Conservation (phyloP, 2,329 filamentous ascomycete genomes). For the Xylaria sp. region DNA sequence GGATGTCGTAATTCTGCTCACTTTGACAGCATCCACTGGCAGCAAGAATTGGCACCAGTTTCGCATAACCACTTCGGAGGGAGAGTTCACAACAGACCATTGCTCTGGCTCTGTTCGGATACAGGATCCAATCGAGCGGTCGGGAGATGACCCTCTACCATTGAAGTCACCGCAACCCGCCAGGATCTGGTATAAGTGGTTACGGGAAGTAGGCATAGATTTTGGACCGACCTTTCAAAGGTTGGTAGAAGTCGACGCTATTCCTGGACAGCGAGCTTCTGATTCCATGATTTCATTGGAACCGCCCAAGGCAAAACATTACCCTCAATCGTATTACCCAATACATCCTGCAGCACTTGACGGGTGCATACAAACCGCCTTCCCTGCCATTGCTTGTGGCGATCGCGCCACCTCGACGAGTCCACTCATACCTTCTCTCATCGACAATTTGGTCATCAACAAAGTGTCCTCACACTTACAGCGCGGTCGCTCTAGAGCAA, state of each 20-base stretch:
- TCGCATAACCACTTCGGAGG: constrained; percentile 30
- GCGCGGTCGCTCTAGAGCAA: not conserved
- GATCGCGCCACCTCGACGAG: constrained; percentile 26
- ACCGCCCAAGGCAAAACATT: constrained; percentile 35
- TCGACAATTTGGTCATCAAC: constrained; percentile 38
- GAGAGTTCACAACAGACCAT: constrained; percentile 33
- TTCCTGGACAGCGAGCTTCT: constrained; percentile 32
- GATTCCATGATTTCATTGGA: constrained; percentile 33
- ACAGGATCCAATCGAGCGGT: constrained; percentile 24
- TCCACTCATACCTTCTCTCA: constrained; percentile 10
- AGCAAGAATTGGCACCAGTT: constrained; percentile 45
- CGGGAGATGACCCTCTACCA: not conserved
- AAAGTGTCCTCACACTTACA: not conserved
- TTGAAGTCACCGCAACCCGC: constrained; percentile 8
- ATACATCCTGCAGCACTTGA: constrained; percentile 44
- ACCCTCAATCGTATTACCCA: constrained; percentile 42
- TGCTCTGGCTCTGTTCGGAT: constrained; percentile 40
- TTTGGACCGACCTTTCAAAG: constrained; percentile 45
- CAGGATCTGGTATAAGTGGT: constrained; percentile 46
- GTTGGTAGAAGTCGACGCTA: constrained; percentile 29
- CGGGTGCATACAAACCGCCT: constrained; percentile 37
- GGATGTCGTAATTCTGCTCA: constrained; percentile 8
- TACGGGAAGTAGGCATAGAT: constrained; percentile 45
- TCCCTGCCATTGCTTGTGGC: constrained; percentile 20
- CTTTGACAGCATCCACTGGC: constrained; percentile 16